Evolutionary conservation across 2,329 filamentous ascomycete species (phyloP), one percentile per base, ranked within the genome.

Genomic region (Pseudogymnoascus sp.): DNA sequence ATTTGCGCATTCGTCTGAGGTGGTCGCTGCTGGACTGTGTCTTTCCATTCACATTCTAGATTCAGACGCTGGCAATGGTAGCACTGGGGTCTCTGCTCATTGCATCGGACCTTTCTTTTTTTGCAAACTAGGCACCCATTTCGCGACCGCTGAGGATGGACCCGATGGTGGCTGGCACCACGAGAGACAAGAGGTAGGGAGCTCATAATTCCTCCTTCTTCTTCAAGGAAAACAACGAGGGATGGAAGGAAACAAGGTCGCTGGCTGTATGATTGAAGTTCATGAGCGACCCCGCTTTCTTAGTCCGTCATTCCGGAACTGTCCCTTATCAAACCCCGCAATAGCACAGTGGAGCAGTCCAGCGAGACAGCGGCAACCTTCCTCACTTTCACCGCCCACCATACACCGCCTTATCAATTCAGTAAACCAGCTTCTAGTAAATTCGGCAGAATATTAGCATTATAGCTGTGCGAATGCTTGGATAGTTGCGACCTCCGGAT

Each of bases 31-130:
- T 56, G 50, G 7, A 6, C 11, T 5, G 50, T 33, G 50, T 56
- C 50, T 56, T 56, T 56, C 50, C 50, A 56, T 21, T 33, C 50
- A 56, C 50, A 56, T 13, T 56, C 50, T 56, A 56, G 50, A 26
- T 56, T 56, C 50, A 56, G 17, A 21, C 50, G 50, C 29, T 33
- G 29, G 29, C 50, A 56, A 15, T 56, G 50, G 50, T 56, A 56
- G 50, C 50, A 56, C 29, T 56, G 50, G 50, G 50, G 50, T 56
- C 29, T 56, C 29, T 56, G 50, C 29, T 56, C 50, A 56, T 35
- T 56, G 50, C 50, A 56, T 19, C 50, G 50, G 17, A 56, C 50
- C 50, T 56, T 56, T 56, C 50, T 29, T 35, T 56, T 56, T 21
- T 56, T 56, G 50, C 50, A 56, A 13, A 35, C 29, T 19, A 56